Conservation (phyloP, 164 flowering plant species). For the Magnolia kwangsiensis region DNA sequence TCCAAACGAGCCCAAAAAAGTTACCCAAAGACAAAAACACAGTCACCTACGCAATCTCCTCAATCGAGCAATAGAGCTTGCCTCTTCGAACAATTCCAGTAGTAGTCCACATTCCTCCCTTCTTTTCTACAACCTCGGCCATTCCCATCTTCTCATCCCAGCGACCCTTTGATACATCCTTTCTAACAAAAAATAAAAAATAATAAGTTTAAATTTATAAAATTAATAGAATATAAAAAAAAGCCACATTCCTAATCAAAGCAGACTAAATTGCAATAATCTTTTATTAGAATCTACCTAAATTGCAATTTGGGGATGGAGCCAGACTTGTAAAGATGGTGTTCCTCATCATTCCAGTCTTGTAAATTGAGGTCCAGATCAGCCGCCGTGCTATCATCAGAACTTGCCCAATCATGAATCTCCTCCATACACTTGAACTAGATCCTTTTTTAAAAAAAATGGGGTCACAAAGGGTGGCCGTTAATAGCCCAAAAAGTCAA, state of each 20-base stretch:
- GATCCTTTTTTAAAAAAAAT: no score
- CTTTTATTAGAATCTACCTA: not conserved
- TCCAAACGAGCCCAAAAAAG: no score
- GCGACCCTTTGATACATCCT: conserved; percentile 47
- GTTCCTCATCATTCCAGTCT: not conserved
- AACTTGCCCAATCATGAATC: not conserved
- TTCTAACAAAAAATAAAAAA: conserved; percentile 29
- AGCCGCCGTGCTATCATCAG: not conserved
- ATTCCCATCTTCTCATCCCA: conserved; percentile 66
- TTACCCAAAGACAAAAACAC: not conserved
- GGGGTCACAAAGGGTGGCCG: no score
- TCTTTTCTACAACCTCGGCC: conserved; percentile 66
- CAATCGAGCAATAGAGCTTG: conserved; percentile 58
- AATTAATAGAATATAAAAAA: no score
- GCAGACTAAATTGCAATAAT: no score
- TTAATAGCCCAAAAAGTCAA: no score
- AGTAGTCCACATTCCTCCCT: conserved; percentile 62
- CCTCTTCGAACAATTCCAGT: conserved; percentile 67
- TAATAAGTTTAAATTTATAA: not conserved
- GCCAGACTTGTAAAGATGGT: not conserved
- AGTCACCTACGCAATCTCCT: conserved; percentile 64
- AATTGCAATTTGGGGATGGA: not conserved
- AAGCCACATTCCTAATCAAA: no score
- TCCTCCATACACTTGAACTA: not conserved
- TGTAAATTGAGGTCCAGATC: not conserved